Percentiles rank a stretch among this genome's conserved stretches.
These are phyloP conservation scores for Isabelozyma pseudorhagii DNA, from an alignment of 805 yeast species.

Conservation along the genomic window DNA sequence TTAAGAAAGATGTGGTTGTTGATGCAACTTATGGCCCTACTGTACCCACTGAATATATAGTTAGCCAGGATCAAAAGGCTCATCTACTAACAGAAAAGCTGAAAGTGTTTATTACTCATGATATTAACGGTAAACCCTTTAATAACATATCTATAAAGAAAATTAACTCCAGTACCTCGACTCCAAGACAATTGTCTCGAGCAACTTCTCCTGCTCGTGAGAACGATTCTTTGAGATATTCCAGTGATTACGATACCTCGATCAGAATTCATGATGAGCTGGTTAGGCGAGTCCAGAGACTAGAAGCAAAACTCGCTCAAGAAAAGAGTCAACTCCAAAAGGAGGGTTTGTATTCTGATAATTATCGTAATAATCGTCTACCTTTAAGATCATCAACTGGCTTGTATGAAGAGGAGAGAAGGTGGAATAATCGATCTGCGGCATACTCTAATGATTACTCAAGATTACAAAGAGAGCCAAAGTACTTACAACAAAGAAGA, in stretches of 20 bases:
- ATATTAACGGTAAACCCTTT: constrained; percentile 34
- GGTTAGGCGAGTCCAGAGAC: background rate
- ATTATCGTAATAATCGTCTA: background rate
- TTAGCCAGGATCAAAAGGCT: constrained; percentile 15
- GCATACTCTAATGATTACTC: constrained; percentile 1
- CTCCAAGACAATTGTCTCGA: background rate
- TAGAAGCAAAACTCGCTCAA: background rate
- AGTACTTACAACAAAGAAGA: background rate
- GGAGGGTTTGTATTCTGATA: background rate
- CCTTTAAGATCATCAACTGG: background rate
- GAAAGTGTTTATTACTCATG: constrained; percentile 52
- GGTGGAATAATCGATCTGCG: background rate
- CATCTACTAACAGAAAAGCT: constrained; percentile 23
- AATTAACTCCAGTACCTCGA: background rate
- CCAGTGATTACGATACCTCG: background rate
- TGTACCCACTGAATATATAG: constrained; percentile 22
- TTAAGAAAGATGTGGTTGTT: constrained; percentile 56
- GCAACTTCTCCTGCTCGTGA: background rate
- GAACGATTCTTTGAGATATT: background rate
- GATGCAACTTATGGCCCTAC: constrained; percentile 50
- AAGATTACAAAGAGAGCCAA: constrained; percentile 1
- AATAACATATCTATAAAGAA: constrained; percentile 7
- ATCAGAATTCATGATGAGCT: background rate
- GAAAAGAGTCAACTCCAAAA: background rate
- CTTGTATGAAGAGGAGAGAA: background rate